Percentiles rank a stretch among this genome's conserved stretches.
Evolutionary conservation across 129 eudicot genomes (phyloP).

Genomic region (Centrapalus pauciflorus): DNA sequence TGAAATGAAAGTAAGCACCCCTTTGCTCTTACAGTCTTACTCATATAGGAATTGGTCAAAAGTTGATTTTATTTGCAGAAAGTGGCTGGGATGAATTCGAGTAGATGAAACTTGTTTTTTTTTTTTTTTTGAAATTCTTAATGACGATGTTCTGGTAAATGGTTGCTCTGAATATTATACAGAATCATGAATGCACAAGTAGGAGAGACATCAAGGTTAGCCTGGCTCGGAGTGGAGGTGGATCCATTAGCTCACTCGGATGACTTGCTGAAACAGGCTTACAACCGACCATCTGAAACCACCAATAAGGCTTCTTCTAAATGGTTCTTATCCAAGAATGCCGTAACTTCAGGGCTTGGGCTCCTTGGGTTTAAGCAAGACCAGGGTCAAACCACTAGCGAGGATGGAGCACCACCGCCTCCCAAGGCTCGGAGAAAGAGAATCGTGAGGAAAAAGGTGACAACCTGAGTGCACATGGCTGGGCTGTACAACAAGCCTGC

Average conservation of each 20-base stretch:
- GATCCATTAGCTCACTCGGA: conserved; percentile 80
- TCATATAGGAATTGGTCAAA: no score
- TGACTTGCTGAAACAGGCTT: conserved; percentile 55
- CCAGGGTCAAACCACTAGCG: conserved; percentile 38
- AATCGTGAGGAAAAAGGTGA: conserved; percentile 71
- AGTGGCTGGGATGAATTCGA: no score
- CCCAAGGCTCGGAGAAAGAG: conserved; percentile 83
- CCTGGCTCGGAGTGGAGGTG: conserved; percentile 93
- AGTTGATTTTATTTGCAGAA: no score
- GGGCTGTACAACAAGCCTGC: conserved; percentile 1
- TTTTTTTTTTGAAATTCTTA: no score
- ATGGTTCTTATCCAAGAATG: conserved; percentile 84
- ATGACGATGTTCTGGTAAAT: background rate
- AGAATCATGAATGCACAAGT: conserved; percentile 84
- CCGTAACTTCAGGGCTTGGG: conserved; percentile 83
- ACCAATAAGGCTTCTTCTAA: conserved; percentile 43
- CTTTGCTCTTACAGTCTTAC: no score
- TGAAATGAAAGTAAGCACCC: no score
- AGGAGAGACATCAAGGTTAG: conserved; percentile 88
- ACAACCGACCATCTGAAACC: conserved; percentile 66
- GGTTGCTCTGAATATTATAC: conserved; percentile 14
- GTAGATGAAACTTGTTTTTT: no score
- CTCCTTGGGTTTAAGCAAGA: conserved; percentile 77
- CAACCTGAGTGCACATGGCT: conserved; percentile 29
- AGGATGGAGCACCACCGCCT: conserved; percentile 42